Percentiles rank a stretch among this genome's conserved stretches.
These are phyloP conservation scores for Hemerocallis citrina DNA, from an alignment of 106 monocot genomes.

Conservation along the genomic window DNA sequence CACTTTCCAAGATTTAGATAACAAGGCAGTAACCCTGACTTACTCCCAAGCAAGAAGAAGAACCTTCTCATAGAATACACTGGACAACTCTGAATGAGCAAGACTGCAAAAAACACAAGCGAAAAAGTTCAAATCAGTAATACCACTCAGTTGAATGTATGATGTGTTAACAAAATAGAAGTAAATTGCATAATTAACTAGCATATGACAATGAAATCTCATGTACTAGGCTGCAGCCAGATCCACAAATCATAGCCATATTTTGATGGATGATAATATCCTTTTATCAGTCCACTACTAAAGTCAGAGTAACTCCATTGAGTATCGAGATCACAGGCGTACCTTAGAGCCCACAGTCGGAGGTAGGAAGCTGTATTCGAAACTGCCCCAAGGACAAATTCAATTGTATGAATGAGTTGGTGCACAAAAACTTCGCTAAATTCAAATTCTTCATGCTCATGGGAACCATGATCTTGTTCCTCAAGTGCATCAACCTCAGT, in stretches of 20 bases:
- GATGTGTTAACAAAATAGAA: too few species aligned
- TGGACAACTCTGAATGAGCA: slow-evolving; percentile 90
- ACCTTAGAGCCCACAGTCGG: slow-evolving; percentile 98
- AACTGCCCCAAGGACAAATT: slow-evolving; percentile 98
- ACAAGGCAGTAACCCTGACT: slow-evolving; percentile 13
- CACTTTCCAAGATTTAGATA: too few species aligned
- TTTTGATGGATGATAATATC: background rate
- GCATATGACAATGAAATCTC: too few species aligned
- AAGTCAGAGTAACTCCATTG: background rate
- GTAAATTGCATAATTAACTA: too few species aligned
- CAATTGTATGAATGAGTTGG: slow-evolving; percentile 96
- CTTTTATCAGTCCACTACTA: background rate
- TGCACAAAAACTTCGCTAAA: slow-evolving; percentile 96
- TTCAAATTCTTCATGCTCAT: slow-evolving; percentile 88
- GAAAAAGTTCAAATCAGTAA: background rate
- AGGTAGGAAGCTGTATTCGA: slow-evolving; percentile 99
- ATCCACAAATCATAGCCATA: background rate
- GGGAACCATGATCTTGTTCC: slow-evolving; percentile 48
- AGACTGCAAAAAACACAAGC: slow-evolving; percentile 48
- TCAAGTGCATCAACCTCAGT: slow-evolving; percentile 59
- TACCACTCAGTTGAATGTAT: background rate
- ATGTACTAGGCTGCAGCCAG: background rate
- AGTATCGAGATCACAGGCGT: background rate
- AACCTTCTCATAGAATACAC: slow-evolving; percentile 95
- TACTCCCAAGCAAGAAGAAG: slow-evolving; percentile 93